A percentile compares a stretch with the other conserved stretches of the same genome.
phyloP scores from a whole-genome alignment of 2,329 filamentous ascomycete genomes.

The Zymoseptoria ardabiliae region DNA sequence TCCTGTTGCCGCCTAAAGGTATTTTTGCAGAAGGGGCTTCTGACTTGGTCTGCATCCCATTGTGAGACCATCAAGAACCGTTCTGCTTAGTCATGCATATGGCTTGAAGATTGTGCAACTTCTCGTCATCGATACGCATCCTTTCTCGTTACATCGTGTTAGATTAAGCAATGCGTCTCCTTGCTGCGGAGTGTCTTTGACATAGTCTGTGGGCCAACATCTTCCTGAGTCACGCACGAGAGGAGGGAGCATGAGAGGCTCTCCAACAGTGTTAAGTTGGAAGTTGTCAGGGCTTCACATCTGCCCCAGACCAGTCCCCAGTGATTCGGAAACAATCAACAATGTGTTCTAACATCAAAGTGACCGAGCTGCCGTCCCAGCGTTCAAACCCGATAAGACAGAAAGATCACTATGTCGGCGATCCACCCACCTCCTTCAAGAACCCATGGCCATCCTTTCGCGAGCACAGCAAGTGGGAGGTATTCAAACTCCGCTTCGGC shows the following conservation, averaged over 20 bases:
- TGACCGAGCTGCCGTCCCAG: conserved; percentile 5
- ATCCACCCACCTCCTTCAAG: conserved; percentile 39
- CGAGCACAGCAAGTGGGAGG: conserved; percentile 13
- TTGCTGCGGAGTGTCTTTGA: neutral
- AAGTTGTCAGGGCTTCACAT: neutral
- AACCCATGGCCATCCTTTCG: conserved; percentile 44
- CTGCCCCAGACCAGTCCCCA: neutral
- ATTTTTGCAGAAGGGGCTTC: too few relatives aligned
- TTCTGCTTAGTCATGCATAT: neutral
- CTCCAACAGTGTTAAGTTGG: neutral
- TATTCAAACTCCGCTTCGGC: conserved; percentile 33
- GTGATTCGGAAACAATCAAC: neutral
- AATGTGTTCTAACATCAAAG: conserved; percentile 4
- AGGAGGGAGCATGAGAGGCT: neutral
- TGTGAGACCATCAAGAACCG: neutral
- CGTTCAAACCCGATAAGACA: conserved; percentile 10
- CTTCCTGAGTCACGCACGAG: neutral
- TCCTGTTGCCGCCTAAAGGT: too few relatives aligned
- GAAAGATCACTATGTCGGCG: conserved; percentile 37
- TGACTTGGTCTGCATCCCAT: too few relatives aligned
- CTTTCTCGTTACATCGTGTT: neutral
- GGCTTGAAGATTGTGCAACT: neutral
- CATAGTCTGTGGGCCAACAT: neutral
- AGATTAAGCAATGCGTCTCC: neutral
- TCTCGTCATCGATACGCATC: neutral